Evolutionary conservation across 2,329 filamentous ascomycete species (phyloP).

Genomic region (Aspergillus persii): DNA sequence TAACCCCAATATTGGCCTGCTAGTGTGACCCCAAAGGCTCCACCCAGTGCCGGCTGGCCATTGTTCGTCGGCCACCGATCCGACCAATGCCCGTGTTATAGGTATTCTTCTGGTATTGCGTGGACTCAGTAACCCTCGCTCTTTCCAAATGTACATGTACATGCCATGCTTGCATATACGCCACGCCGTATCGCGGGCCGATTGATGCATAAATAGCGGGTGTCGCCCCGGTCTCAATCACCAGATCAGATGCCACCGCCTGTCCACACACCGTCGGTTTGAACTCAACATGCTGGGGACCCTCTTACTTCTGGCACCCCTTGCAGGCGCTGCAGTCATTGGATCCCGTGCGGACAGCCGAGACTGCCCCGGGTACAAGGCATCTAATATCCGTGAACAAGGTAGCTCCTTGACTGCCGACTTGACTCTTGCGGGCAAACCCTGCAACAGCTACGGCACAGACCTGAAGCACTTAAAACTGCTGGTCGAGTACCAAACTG

Average conservation of each 20-base stretch:
- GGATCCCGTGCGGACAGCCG: conserved; percentile 13
- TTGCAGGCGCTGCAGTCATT: conserved; percentile 29
- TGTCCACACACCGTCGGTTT: neutral
- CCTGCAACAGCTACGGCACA: conserved; percentile 61
- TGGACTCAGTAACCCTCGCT: neutral
- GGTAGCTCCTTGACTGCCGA: conserved; percentile 62
- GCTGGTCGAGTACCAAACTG: conserved; percentile 60
- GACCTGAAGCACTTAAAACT: conserved; percentile 58
- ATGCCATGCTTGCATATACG: neutral
- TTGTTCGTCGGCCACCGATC: conserved; percentile 4
- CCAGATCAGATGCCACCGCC: neutral
- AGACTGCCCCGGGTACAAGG: conserved; percentile 40
- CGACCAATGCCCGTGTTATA: conserved; percentile 11
- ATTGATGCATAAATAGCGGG: conserved; percentile 3
- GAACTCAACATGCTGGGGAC: conserved; percentile 24
- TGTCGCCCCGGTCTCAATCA: neutral
- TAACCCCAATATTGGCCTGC: neutral
- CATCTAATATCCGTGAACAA: conserved; percentile 33
- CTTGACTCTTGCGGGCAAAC: conserved; percentile 64
- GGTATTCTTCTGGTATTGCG: conserved; percentile 6
- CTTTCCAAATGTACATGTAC: neutral
- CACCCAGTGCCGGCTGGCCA: neutral
- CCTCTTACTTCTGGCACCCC: conserved; percentile 25
- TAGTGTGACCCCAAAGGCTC: neutral
- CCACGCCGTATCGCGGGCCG: too few species aligned